Conservation (phyloP, 2,329 filamentous ascomycete genomes). For the Exophiala sp. region DNA sequence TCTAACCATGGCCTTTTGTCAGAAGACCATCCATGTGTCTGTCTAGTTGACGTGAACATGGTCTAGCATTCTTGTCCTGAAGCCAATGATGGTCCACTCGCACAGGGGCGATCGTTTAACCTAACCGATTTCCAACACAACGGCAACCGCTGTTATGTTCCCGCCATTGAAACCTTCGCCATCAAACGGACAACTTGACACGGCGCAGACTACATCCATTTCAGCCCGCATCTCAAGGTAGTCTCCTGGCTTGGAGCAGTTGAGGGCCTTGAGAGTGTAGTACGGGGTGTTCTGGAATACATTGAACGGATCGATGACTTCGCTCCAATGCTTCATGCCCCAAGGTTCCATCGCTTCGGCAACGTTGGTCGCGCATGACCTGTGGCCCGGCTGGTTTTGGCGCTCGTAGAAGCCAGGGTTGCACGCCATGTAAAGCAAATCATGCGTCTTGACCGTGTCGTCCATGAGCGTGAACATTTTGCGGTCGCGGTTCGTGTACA, state of each 20-base stretch:
- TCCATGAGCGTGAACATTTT: constrained; percentile 35
- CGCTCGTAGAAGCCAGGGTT: constrained; percentile 38
- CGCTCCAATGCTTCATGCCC: constrained; percentile 35
- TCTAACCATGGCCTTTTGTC: too few relatives aligned
- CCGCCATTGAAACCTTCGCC: constrained; percentile 39
- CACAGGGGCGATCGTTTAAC: not conserved
- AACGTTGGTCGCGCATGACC: constrained; percentile 38
- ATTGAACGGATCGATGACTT: constrained; percentile 40
- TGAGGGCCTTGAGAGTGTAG: constrained; percentile 36
- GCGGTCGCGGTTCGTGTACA: constrained; percentile 38
- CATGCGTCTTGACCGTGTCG: constrained; percentile 40
- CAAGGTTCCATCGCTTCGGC: constrained; percentile 36
- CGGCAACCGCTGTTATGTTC: constrained; percentile 37
- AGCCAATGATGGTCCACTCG: too few relatives aligned
- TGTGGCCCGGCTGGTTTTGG: constrained; percentile 33
- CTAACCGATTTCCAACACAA: constrained; percentile 25
- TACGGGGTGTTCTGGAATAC: constrained; percentile 42
- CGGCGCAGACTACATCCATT: constrained; percentile 35
- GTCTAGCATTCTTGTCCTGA: too few relatives aligned
- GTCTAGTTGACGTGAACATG: too few relatives aligned
- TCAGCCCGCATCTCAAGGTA: constrained; percentile 39
- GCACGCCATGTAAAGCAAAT: constrained; percentile 42
- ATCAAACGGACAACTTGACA: constrained; percentile 40
- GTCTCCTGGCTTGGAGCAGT: constrained; percentile 38
- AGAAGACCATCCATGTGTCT: too few relatives aligned